These are phyloP conservation scores for Fraxinus albicans DNA, from an alignment of 305 asterid genomes.

Conservation along the genomic window DNA sequence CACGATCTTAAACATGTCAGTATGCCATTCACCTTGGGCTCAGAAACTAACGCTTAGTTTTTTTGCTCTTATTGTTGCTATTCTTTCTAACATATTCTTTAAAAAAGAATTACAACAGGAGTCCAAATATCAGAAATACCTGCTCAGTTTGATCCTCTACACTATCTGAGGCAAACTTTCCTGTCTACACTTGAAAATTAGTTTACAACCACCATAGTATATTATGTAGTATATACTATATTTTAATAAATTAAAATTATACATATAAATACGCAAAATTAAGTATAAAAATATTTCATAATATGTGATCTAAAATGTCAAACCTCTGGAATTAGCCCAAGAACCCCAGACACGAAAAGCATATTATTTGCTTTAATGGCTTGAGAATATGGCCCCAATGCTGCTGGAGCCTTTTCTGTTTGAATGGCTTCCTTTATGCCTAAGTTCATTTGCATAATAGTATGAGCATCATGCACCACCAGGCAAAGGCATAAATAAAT, in stretches of 20 bases:
- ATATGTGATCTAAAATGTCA: background rate
- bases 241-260: background rate
- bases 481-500: background rate
- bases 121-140: slow-evolving; percentile 33
- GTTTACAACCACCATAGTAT: background rate
- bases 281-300: background rate
- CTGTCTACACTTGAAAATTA: slow-evolving; percentile 54
- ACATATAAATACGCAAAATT: background rate
- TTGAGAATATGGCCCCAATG: slow-evolving; percentile 88
- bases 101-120: background rate
- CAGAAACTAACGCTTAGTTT: background rate
- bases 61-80: background rate
- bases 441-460: slow-evolving; percentile 24
- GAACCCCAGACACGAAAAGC: slow-evolving; percentile 71
- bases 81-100: background rate
- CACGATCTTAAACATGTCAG: background rate
- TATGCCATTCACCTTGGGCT: background rate
- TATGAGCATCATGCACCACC: background rate
- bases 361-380: slow-evolving; percentile 72
- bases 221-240: background rate
- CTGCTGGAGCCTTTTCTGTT: slow-evolving; percentile 83
- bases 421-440: slow-evolving; percentile 64
- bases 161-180: slow-evolving; percentile 59
- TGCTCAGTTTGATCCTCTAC: slow-evolving; percentile 94
- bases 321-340: slow-evolving; percentile 86